Base-by-base conservation (phyloP, 1,139 yeast genomes). In the Yamadazyma kanchanaburiensis region DNA sequence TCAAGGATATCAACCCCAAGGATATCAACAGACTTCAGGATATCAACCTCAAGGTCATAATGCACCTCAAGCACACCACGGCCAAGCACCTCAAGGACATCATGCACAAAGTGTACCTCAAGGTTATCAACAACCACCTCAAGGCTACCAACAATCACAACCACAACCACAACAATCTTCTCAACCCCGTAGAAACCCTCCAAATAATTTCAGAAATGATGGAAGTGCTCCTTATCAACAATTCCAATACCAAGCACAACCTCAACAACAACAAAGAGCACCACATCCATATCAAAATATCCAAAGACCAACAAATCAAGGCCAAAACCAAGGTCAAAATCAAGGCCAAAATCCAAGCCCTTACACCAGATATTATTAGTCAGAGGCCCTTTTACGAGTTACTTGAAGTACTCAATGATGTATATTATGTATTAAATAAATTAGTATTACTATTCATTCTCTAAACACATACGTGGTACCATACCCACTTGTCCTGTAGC, bases 381-480 rank as follows among this genome's bases (percentile, higher is more conserved):
- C 10, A 12, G 19, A 21, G 22, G 9, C 20, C 5, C 12, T n/a
- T n/a, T n/a, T n/a, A n/a, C n/a, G n/a, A 13, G 27, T 11, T 9
- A 6, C 12, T 24, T 15, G 14, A 16, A 22, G 15, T 12, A 21
- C 6, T 4, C n/a, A n/a, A n/a, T 21, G 13, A 10, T 28, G 35
- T 33, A 37, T 26, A 37, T 20, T 30, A 30, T 30, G 32, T 30
- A 30, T 12, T 18, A 28, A 25, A 17, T 4, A 15, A 12, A 6
- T 13, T 9, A 25, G 61, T 10, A 80, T 64, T 9, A 48, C 53
- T 2, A 35, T 32, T 20, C 29, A n/a, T 15, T 28, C 24, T 26
- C 26, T 19, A 64, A 41, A 37, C 70, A 64, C 30, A 53, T 40
- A 26, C 45, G 46, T 0, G 72, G 72, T 3, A 61, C 60, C 45